Evolutionary conservation across 2,329 filamentous ascomycete species (phyloP).

Genomic region (Penicillium sp.): DNA sequence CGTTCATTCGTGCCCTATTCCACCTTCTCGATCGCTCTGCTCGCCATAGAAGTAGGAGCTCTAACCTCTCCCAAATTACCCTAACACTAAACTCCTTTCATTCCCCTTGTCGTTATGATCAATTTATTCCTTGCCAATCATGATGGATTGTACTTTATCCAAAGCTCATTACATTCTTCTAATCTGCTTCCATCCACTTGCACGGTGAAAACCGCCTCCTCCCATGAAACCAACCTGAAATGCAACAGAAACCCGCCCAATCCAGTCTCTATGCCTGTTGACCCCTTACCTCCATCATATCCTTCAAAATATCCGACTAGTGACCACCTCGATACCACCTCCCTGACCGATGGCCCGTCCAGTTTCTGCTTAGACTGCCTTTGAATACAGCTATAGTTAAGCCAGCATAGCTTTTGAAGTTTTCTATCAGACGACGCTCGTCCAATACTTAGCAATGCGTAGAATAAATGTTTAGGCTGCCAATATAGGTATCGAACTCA

Average conservation of each 20-base stretch:
- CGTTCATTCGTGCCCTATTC: slow-evolving; percentile 4
- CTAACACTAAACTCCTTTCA: slow-evolving; percentile 14
- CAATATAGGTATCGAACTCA: neutral
- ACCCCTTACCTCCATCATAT: neutral
- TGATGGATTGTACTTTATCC: slow-evolving; percentile 22
- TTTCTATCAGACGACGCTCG: neutral
- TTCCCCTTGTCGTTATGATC: slow-evolving; percentile 32
- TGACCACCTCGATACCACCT: slow-evolving; percentile 21
- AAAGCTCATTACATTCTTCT: slow-evolving; percentile 20
- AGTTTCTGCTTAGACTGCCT: slow-evolving; percentile 9
- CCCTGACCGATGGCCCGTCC: slow-evolving; percentile 7
- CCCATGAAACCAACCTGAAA: neutral
- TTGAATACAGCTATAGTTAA: slow-evolving; percentile 19
- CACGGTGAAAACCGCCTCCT: slow-evolving; percentile 7
- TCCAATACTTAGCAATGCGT: neutral
- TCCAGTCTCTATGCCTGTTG: slow-evolving; percentile 8
- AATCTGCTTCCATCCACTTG: slow-evolving; percentile 16
- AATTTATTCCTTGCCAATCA: slow-evolving; percentile 31
- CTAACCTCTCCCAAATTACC: neutral
- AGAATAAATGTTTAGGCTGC: neutral
- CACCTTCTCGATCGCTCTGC: neutral
- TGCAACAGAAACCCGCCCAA: slow-evolving; percentile 17
- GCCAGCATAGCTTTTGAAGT: slow-evolving; percentile 16
- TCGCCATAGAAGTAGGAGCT: neutral
- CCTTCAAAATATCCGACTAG: neutral